Evolutionary conservation across 805 yeast species (phyloP).

Genomic region (Scheffersomyces lignosus): DNA sequence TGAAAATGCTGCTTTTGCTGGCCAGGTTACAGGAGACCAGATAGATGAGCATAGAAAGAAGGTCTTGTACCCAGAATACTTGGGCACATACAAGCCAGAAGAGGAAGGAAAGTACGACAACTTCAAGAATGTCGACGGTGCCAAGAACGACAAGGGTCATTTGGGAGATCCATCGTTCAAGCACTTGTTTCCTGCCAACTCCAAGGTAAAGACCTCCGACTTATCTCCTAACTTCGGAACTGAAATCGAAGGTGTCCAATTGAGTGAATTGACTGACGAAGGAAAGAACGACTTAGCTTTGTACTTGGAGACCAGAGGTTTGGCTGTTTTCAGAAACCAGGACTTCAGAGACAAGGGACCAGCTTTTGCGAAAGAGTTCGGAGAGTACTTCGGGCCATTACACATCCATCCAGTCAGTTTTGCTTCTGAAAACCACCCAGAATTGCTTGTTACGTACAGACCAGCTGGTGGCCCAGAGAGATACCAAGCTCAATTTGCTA

Average conservation of each 20-base stretch:
- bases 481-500: slow-evolving; percentile 14
- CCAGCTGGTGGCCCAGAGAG: slow-evolving; percentile 19
- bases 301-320: slow-evolving; percentile 23
- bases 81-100: slow-evolving; percentile 14
- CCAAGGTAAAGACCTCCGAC: slow-evolving; percentile 14
- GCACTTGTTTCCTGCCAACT: slow-evolving; percentile 16
- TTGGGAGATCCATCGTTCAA: slow-evolving; percentile 22
- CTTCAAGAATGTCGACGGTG: slow-evolving; percentile 18
- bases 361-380: slow-evolving; percentile 19
- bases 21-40: slow-evolving; percentile 2
- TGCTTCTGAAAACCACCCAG: slow-evolving; percentile 22
- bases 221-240: slow-evolving; percentile 27
- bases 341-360: slow-evolving; percentile 27
- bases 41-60: slow-evolving; percentile 11
- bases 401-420: slow-evolving; percentile 25
- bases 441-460: slow-evolving; percentile 22
- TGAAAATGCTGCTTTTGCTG: background rate
- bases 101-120: slow-evolving; percentile 20
- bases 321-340: slow-evolving; percentile 25
- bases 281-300: slow-evolving; percentile 28
- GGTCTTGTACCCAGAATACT: slow-evolving; percentile 23
- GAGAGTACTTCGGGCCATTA: slow-evolving; percentile 26
- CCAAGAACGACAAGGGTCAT: slow-evolving; percentile 25
- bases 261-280: slow-evolving; percentile 23
- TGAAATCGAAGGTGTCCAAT: slow-evolving; percentile 25